Base-by-base conservation (phyloP, 2,329 filamentous ascomycete genomes). In the Polychaeton citri region DNA sequence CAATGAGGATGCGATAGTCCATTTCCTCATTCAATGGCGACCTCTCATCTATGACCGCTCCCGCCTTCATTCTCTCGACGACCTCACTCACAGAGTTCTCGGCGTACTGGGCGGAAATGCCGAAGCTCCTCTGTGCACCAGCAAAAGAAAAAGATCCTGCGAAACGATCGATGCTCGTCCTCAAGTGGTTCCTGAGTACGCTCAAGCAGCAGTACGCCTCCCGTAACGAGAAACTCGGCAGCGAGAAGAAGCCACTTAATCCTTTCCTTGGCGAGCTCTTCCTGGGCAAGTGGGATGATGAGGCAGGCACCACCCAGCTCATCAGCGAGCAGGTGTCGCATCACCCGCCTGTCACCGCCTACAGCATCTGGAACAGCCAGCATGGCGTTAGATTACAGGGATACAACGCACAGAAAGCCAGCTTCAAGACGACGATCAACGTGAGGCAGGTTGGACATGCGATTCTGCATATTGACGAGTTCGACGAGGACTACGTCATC, bases 191-290 rank as follows among this genome's bases (percentile, higher is more conserved):
- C 64, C 64, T 96, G 37, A 87, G 78, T 52, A 94, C 87, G 3
- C 69, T 96, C 35, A 93, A 90, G 65, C 84, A 92, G 61, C 85
- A 93, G 57, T 81, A 80, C 56, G 72, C 70, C 48, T 76, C 68
- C 48, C 66, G 75, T 40, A 92, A 83, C 55, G 87, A 95, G 57
- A 77, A 78, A 57, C 61, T 77, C 44, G 86, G 85, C 34, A 90
- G 85, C 53, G 88, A 95, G 69, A 96, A 96, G 76, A 98, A 96
- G 68, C 88, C 88, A 2, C 65, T 98, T 40, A 96, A 98, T 55
- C 90, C 90, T 0, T 96, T 98, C 63, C 64, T 98, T 21, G 88
- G 88, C 38, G 88, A 98, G 65, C 72, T 96, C 21, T 96, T 95
- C 63, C 62, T 96, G 19, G 90, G 88, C 17, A 81, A 78, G 51